Evolutionary conservation across 2,329 filamentous ascomycete species (phyloP), one percentile per base, ranked within the genome.

Genomic region (Aspergillus felis): DNA sequence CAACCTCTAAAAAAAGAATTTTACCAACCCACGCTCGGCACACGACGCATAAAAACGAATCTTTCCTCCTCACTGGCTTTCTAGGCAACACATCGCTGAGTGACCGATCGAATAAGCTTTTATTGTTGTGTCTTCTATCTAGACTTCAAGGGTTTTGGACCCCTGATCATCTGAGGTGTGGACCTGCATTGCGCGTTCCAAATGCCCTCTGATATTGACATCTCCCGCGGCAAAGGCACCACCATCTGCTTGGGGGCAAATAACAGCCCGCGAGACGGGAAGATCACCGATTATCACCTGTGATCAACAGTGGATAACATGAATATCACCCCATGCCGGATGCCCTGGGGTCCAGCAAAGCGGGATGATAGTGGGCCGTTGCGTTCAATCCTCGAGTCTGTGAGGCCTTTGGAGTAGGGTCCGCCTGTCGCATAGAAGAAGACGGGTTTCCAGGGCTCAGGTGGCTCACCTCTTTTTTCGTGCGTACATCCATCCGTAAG

Each of bases 121-220:
- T 50, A 1, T 49, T 25, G 20, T 50, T 27, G 17, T 25, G n/a
- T 20, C 14, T 24, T 14, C 20, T 20, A 44, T 46, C 20, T 24
- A 6, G 42, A 24, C 10, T 24, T 14, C 8, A 46, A 5, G 32
- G 52, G 42, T 24, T 51, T 42, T 24, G 46, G 46, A 44, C 55
- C 50, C 57, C 54, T 62, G 58, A 58, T 53, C 54, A 53, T 55
- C 50, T 56, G 24, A n/a, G 41, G n/a, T 53, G 61, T 63, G 61
- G 62, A 49, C 50, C 63, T 38, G 57, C 57, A 55, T 65, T 65
- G 63, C 61, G 63, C 41, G 60, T 65, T 65, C 46, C 38, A 50
- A 48, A 47, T 51, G 49, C 54, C 42, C 49, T 57, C 56, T 59
- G 62, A 61, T 61, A 59, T 58, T 57, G 60, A 51, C 24, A 44